Evolutionary conservation across 2,329 filamentous ascomycete species (phyloP).

Genomic region (Colletotrichum zoysiae): DNA sequence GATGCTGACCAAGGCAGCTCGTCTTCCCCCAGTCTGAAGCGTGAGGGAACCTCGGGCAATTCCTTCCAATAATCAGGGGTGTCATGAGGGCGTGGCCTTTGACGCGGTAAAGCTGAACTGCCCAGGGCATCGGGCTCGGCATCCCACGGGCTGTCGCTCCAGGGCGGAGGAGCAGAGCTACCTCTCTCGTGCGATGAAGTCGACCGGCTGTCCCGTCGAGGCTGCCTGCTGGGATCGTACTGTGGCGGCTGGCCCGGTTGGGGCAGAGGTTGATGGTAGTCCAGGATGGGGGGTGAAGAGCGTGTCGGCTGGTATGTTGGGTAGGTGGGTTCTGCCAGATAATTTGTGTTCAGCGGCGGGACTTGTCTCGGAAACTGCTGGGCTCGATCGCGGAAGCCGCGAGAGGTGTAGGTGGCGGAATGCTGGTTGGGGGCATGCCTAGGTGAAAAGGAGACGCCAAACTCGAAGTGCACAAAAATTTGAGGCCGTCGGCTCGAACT

Average conservation of each 20-base stretch:
- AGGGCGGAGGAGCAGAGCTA: constrained; percentile 62
- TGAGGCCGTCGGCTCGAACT: constrained; percentile 53
- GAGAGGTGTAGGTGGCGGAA: constrained; percentile 62
- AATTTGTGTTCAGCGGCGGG: constrained; percentile 60
- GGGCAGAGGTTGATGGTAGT: constrained; percentile 41
- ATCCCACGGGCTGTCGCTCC: constrained; percentile 63
- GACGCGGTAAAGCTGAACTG: constrained; percentile 46
- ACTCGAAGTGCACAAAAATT: constrained; percentile 65
- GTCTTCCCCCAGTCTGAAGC: constrained; percentile 61
- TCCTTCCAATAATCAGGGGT: constrained; percentile 55
- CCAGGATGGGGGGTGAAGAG: constrained; percentile 35
- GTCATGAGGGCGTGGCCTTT: constrained; percentile 40
- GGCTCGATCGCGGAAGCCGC: constrained; percentile 57
- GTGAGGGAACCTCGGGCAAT: constrained; percentile 54
- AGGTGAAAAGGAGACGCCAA: constrained; percentile 64
- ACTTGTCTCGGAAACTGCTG: constrained; percentile 59
- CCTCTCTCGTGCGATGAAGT: constrained; percentile 58
- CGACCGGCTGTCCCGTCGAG: constrained; percentile 41
- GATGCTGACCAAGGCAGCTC: constrained; percentile 61
- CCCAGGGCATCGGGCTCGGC: constrained; percentile 49
- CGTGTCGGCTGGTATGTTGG: constrained; percentile 38
- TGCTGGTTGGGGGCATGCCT: constrained; percentile 58
- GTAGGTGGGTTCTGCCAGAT: constrained; percentile 46
- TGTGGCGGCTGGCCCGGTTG: constrained; percentile 35
- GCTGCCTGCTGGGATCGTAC: constrained; percentile 30